Base-by-base conservation (phyloP, 257 asterid species). In the Penstemon newberryi region DNA sequence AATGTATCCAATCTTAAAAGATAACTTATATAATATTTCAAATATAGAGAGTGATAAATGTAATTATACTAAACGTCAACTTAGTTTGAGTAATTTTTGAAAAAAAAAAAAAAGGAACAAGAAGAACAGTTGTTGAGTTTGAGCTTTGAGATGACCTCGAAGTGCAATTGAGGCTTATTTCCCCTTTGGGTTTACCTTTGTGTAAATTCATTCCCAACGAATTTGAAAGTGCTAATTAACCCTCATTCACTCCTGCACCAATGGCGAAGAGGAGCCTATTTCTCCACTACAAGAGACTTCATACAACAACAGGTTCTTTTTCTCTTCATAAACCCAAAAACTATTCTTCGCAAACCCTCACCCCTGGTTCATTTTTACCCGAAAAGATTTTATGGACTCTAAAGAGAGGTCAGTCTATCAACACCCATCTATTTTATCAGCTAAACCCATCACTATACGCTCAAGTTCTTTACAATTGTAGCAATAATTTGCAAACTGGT, bases 351-450 rank as follows among this genome's bases (percentile, higher is more conserved):
- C 82, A 69, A 71, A 5, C 55, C 57, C 60, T 75, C 41, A 49
- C 77, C 4, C 66, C 82, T 42, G 83, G 76, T 77, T 66, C 85
- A 0, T 89, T 89, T 75, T 38, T 82, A 50, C 75, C 72, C 54
- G 92, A 85, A 53, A 89, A 81, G 73, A 77, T 89, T 53, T 56
- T 77, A 75, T 80, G 90, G 90, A 67, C 80, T 67, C 74, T 87
- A 25, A 87, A 72, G 77, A 81, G 78, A 84, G 92, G 88, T 77
- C 83, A 78, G 66, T 71, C 81, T 5, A 67, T 76, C 70, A 83
- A 69, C 70, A 43, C 77, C 68, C 78, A 69, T 53, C 13, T 82
- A 59, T 70, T 77, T 70, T 45, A 70, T 72, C 79, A 76, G 64
- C 75, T 89, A 37, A 82, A 79, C 71, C 84, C 95, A 19, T 77